Percentiles rank a stretch among this genome's conserved stretches.
These are phyloP conservation scores for Lodderomyces elongisporus DNA, from an alignment of 1,139 yeast genomes.

Conservation along the genomic window DNA sequence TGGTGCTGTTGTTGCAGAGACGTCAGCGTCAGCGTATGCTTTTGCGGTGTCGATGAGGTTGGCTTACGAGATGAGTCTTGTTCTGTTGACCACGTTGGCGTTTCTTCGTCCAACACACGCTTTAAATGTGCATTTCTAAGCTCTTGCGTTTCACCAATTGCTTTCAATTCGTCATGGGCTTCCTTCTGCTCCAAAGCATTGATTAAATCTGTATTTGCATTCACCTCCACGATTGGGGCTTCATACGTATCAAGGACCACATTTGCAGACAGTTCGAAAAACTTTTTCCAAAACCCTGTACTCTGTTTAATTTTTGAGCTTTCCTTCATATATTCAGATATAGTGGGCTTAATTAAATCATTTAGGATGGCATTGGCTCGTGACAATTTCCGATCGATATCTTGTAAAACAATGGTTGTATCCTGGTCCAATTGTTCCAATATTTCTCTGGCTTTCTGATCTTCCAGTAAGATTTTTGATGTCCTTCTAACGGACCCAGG, in stretches of 20 bases:
- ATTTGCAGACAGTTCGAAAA: slow-evolving; percentile 72
- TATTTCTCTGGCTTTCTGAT: slow-evolving; percentile 43
- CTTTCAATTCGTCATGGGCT: slow-evolving; percentile 9
- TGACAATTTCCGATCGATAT: slow-evolving; percentile 68
- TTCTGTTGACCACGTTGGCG: slow-evolving; percentile 39
- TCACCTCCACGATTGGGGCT: slow-evolving; percentile 29
- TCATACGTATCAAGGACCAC: slow-evolving; percentile 58
- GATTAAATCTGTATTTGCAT: slow-evolving; percentile 16
- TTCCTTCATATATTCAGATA: slow-evolving; percentile 52
- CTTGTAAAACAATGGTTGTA: slow-evolving; percentile 72
- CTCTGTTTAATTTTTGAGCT: slow-evolving; percentile 56
- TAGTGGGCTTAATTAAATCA: slow-evolving; percentile 56
- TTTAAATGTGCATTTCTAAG: slow-evolving; percentile 1
- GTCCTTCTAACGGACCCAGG: slow-evolving; percentile 38
- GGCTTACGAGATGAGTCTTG: slow-evolving; percentile 18
- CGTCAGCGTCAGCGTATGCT: slow-evolving; percentile 8
- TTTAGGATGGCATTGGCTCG: slow-evolving; percentile 60
- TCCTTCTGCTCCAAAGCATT: slow-evolving; percentile 8
- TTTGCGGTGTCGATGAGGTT: slow-evolving; percentile 35
- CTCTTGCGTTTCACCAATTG: slow-evolving; percentile 2
- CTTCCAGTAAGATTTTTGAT: slow-evolving; percentile 17
- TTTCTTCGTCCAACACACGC: slow-evolving; percentile 24
- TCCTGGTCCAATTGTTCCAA: slow-evolving; percentile 76
- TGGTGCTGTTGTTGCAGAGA: no score
- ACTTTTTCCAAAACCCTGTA: slow-evolving; percentile 68